Base-by-base conservation (phyloP, 2,329 filamentous ascomycete species). In the Aspergillus sojae region DNA sequence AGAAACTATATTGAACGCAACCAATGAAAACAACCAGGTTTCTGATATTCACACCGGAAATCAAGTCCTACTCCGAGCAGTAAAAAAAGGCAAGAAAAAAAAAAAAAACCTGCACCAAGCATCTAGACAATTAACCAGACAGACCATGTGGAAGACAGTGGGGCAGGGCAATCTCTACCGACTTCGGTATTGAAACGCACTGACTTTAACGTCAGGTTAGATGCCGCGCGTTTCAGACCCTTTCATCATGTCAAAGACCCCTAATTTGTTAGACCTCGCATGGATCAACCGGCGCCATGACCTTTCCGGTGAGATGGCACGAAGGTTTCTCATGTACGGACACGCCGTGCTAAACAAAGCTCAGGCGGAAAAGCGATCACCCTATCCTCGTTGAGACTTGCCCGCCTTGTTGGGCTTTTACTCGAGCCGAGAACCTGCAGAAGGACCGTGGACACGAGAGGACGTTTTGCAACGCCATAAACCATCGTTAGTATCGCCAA, bases 191-290 rank as follows among this genome's bases (percentile, higher is more conserved):
- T 60, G 48, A 58, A 57, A 63, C 58, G 62, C 59, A 65, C 53
- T 60, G 58, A 61, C 53, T 57, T n/a, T 32, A 45, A 46, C 39
- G 41, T 58, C 57, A 58, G 58, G 57, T 62, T 57, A 65, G 46
- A 55, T 60, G 52, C 57, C 41, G 60, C 26, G 34, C 41, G 46
- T 60, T 62, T 61, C 46, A 58, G 62, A 88, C 50, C 50, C 41
- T 61, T 62, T 59, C 32, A 57, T 36, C 30, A 28, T 41, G 34
- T 26, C 41, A 36, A 52, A 30, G n/a, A 23, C n/a, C 39, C 50
- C 62, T 62, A 52, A 66, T 69, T 66, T 60, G 62, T 14, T 61
- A 48, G 63, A 21, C 28, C 36, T 62, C 59, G 62, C 46, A 52
- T 68, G 64, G 62, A 65, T 59, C 62, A 61, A 65, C 66, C 23